Base-by-base conservation (phyloP, 2,329 filamentous ascomycete genomes). In the Fusarium sp. region DNA sequence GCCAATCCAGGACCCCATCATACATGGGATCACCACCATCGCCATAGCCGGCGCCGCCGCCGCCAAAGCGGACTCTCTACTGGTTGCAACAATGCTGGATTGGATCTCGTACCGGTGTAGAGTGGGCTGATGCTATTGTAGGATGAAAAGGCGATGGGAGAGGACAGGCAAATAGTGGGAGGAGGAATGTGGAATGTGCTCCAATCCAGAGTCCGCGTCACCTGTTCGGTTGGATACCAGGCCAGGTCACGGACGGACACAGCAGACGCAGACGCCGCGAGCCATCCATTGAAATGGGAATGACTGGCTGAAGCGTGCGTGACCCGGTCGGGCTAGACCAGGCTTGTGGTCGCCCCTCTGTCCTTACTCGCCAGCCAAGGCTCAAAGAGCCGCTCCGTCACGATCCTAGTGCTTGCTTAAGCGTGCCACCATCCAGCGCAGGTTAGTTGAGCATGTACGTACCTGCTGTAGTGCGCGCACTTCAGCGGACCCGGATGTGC, bases 331-430 rank as follows among this genome's bases (percentile, higher is more conserved):
- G 44, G 51, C 64, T 65, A 58, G 44, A 46, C 57, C 56, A 67
- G 54, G 53, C 53, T 54, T 55, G 61, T 38, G 52, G 54, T 59
- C 53, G 56, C 65, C 58, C 61, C 52, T 58, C 49, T 48, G 39
- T 44, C 55, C 57, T 65, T 61, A 50, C 53, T 68, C 58, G 53
- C 53, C 46, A 63, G 67, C 52, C 61, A 68, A 63, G 67, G 48
- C 63, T 57, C 58, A 67, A 67, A 68, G 63, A 70, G 67, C 65
- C 57, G 63, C 65, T 70, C 67, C 52, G 57, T 70, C 65, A 61
- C 67, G 63, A 70, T 70, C 61, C 67, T 70, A 70, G 67, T 68
- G 65, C 61, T 67, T 46, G 54, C 55, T 66, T 52, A n/a, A 53
- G 57, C 56, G 51, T 49, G 52, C 56, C 55, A 44, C 48, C 49